These are phyloP conservation scores for Corrigiola litoralis DNA, from an alignment of 179 eudicot genomes.

Conservation along the genomic window DNA sequence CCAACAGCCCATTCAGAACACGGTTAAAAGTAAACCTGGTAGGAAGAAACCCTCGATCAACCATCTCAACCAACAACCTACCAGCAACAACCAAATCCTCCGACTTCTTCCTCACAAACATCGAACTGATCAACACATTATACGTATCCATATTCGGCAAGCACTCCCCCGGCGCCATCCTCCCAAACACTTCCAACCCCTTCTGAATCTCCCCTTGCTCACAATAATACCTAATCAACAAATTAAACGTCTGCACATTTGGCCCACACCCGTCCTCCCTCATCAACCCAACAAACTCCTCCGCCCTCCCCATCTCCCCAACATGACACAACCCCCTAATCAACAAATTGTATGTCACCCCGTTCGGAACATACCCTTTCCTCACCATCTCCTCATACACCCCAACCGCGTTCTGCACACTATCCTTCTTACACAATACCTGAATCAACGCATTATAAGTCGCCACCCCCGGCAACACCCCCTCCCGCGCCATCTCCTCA, in stretches of 20 bases:
- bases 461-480: slow-evolving; percentile 75
- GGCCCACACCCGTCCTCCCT: slow-evolving; percentile 70
- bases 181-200: slow-evolving; percentile 59
- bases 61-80: slow-evolving; percentile 79
- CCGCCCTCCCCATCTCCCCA: slow-evolving; percentile 63
- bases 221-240: slow-evolving; percentile 71
- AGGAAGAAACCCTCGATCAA: slow-evolving; percentile 73
- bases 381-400: slow-evolving; percentile 68
- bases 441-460: slow-evolving; percentile 92
- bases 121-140: slow-evolving; percentile 63
- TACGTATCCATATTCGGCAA: slow-evolving; percentile 93
- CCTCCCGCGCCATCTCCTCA: slow-evolving; percentile 65
- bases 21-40: slow-evolving; percentile 67
- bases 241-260: slow-evolving; percentile 74
- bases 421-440: slow-evolving; percentile 83
- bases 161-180: slow-evolving; percentile 60
- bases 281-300: slow-evolving; percentile 64
- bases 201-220: slow-evolving; percentile 83
- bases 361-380: slow-evolving; percentile 80
- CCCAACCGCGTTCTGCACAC: slow-evolving; percentile 54
- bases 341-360: slow-evolving; percentile 59
- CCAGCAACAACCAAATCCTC: slow-evolving; percentile 85
- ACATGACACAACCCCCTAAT: slow-evolving; percentile 82
- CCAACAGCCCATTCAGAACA: slow-evolving; percentile 72
- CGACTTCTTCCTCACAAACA: slow-evolving; percentile 74